These are phyloP conservation scores for Penicillium steckii DNA, from an alignment of 495 filamentous ascomycete species.

Conservation along the genomic window DNA sequence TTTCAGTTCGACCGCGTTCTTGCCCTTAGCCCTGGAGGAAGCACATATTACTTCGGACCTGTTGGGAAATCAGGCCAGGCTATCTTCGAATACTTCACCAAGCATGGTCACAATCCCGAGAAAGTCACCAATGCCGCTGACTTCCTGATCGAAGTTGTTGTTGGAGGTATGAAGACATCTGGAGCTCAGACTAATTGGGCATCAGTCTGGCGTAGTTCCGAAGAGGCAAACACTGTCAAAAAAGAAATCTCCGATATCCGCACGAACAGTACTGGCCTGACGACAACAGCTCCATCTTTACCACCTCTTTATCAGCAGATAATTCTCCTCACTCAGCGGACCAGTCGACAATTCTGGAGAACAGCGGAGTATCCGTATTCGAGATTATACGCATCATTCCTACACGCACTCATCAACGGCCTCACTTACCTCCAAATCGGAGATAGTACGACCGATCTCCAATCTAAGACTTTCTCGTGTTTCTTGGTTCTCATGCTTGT, in stretches of 20 bases:
- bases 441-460: slow-evolving; percentile 62
- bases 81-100: slow-evolving; percentile 54
- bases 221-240: slow-evolving; percentile 67
- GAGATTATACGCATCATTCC: slow-evolving; percentile 73
- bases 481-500: slow-evolving; percentile 79
- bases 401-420: slow-evolving; percentile 73
- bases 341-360: slow-evolving; percentile 69
- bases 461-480: slow-evolving; percentile 78
- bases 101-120: slow-evolving; percentile 35
- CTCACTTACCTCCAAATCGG: slow-evolving; percentile 72
- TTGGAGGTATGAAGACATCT: slow-evolving; percentile 65
- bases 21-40: slow-evolving; percentile 63
- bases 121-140: slow-evolving; percentile 72
- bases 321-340: slow-evolving; percentile 59
- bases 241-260: slow-evolving; percentile 60
- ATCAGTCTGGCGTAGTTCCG: slow-evolving; percentile 71
- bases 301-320: slow-evolving; percentile 69
- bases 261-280: slow-evolving; percentile 51
- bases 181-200: slow-evolving; percentile 69
- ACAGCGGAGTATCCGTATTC: slow-evolving; percentile 78
- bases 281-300: slow-evolving; percentile 55
- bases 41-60: slow-evolving; percentile 67
- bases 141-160: slow-evolving; percentile 86
- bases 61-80: slow-evolving; percentile 54
- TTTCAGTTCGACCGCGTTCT: slow-evolving; percentile 69